Evolutionary conservation across 1,139 yeast genomes (phyloP).

Genomic region (Debaryomycetaceae sp.): DNA sequence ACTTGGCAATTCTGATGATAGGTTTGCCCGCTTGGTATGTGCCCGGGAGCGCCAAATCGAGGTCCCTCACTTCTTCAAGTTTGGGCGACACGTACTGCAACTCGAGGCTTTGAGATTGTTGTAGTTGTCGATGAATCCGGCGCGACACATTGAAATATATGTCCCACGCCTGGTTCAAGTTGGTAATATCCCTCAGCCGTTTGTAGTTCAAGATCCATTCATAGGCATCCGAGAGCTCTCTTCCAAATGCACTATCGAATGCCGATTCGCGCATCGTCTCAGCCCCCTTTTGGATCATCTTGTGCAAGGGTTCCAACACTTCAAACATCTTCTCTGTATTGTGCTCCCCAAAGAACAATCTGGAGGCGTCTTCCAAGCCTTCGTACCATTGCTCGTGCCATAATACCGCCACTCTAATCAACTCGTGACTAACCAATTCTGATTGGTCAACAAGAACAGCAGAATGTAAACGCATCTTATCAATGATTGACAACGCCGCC

Average conservation of each 20-base stretch:
- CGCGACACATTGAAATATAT: conserved; percentile 91
- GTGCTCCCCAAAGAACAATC: conserved; percentile 90
- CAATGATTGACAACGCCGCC: conserved; percentile 89
- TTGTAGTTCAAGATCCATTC: conserved; percentile 90
- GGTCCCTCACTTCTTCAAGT: conserved; percentile 68
- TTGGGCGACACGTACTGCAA: conserved; percentile 92
- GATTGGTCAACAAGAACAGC: conserved; percentile 86
- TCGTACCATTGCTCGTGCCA: conserved; percentile 99
- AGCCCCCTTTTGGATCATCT: conserved; percentile 79
- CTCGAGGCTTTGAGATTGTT: conserved; percentile 81
- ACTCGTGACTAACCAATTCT: conserved; percentile 87
- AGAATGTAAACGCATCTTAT: conserved; percentile 87
- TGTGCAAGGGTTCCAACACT: conserved; percentile 84
- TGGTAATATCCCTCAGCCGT: conserved; percentile 79
- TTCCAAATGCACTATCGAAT: conserved; percentile 88
- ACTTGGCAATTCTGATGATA: conserved; percentile 62
- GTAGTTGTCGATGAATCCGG: conserved; percentile 82
- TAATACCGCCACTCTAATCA: conserved; percentile 88
- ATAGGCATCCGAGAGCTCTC: conserved; percentile 88
- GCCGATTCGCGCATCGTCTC: conserved; percentile 92
- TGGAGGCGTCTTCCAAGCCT: conserved; percentile 93
- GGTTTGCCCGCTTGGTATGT: conserved; percentile 86
- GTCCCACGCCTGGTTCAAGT: conserved; percentile 97
- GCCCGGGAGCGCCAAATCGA: conserved; percentile 92
- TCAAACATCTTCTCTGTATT: conserved; percentile 93